Base-by-base conservation (phyloP, 2,329 filamentous ascomycete genomes). In the Corniculantispora saksenae region DNA sequence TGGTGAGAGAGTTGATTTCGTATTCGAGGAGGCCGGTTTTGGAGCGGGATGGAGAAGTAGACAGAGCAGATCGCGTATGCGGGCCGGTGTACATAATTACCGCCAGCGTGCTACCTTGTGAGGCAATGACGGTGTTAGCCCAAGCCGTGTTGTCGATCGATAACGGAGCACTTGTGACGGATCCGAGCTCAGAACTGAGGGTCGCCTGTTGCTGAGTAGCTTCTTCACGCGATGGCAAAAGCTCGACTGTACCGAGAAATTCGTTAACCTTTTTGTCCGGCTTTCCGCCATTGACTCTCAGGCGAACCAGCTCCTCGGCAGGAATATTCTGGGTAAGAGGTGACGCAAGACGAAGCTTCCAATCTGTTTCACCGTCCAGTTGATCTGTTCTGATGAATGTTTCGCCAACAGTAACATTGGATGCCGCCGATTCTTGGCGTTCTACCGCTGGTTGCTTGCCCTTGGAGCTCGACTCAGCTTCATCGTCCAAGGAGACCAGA, bases 351-450 rank as follows among this genome's bases (percentile, higher is more conserved):
- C 96, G 89, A 64, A 99, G 82, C 79, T 99, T 99, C 96, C 95
- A 99, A 74, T 99, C 95, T 0, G 95, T 99, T 79, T 99, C 95
- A 70, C 95, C 95, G 73, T 99, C 95, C 12, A 99, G 84, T 75
- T 99, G 95, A 77, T 99, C 95, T 2, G 96, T 99, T 66, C 95
- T 87, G 73, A 99, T 98, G 73, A 99, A 99, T 0, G 94, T 94
- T 78, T 99, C 96, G 32, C 93, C 93, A 29, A 84, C 83, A n/a
- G 84, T 78, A 21, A 79, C 78, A 56, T 72, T 76, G 45, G 78
- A 76, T 2, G 70, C 68, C 55, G 75, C 72, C 43, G 71, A 68
- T 35, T 72, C 69, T 2, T 64, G 53, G 2, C 70, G 27, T 13
- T 73, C 72, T 48, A 69, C 65, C 51, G 73, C 72, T 32, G 76